Percentiles rank a stretch among this genome's conserved stretches.
phyloP scores from a whole-genome alignment of 352 stramenopile species.

The Thraustochytrium sp. region DNA sequence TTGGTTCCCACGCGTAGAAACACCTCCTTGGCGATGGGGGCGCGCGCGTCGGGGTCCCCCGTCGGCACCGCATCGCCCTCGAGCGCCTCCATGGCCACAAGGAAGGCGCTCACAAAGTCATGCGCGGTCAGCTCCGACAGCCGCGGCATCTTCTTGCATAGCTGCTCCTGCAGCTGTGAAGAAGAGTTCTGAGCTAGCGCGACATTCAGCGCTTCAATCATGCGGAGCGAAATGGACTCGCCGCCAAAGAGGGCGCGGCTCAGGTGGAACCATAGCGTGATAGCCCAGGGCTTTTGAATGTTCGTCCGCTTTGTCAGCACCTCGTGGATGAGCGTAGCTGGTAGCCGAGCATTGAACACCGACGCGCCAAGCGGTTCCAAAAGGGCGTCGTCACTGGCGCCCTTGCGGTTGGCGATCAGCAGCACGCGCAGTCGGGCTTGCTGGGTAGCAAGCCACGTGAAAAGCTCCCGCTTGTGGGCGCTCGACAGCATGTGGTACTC shows the following conservation, averaged over 20 bases:
- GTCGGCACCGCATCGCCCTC: too few relatives aligned
- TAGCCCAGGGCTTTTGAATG: conserved; percentile 2
- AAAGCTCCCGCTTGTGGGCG: conserved; percentile 29
- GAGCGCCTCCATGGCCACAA: too few relatives aligned
- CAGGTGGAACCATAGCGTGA: conserved; percentile 37
- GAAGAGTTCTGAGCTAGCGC: neutral
- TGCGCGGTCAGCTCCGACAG: conserved; percentile 20
- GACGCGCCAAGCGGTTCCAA: conserved; percentile 6
- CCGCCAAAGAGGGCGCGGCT: conserved; percentile 33
- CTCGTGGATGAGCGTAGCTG: neutral
- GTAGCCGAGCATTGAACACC: conserved; percentile 10
- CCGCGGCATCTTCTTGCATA: conserved; percentile 38
- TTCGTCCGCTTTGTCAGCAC: conserved; percentile 12
- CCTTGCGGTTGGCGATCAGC: conserved; percentile 32
- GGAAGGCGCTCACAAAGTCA: conserved; percentile 14
- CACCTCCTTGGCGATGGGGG: neutral
- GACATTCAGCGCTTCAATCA: neutral
- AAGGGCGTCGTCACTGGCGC: conserved; percentile 30
- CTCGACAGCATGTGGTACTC: conserved; percentile 35
- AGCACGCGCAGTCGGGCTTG: neutral
- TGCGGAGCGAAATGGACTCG: conserved; percentile 31
- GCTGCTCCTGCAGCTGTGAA: conserved; percentile 3
- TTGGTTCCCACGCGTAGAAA: neutral
- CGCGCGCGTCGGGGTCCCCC: too few relatives aligned
- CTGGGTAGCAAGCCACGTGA: conserved; percentile 24